Evolutionary conservation across 2,329 filamentous ascomycete species (phyloP).

Genomic region (Cordyceps cicadae): DNA sequence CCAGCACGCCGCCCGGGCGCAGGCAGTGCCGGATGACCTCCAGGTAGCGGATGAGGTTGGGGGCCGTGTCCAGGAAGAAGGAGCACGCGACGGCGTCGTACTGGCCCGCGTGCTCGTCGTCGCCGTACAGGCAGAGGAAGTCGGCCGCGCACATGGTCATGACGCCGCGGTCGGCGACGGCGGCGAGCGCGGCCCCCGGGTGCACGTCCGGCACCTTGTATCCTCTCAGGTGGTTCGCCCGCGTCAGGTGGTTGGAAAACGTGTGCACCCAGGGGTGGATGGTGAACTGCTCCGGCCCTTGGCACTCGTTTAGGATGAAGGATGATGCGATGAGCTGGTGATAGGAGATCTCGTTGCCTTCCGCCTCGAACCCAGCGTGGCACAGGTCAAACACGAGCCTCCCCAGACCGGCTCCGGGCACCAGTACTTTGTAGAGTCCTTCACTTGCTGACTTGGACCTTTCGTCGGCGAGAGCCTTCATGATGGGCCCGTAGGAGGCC

Average conservation of each 20-base stretch:
- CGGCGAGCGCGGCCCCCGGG: conserved; percentile 48
- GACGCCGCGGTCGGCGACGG: conserved; percentile 38
- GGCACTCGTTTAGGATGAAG: conserved; percentile 64
- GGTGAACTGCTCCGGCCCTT: conserved; percentile 52
- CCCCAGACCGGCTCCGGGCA: conserved; percentile 84
- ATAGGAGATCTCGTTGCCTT: conserved; percentile 95
- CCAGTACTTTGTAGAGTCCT: conserved; percentile 56
- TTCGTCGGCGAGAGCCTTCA: conserved; percentile 53
- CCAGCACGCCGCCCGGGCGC: conserved; percentile 66
- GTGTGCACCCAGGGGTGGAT: conserved; percentile 80
- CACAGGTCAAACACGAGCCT: conserved; percentile 84
- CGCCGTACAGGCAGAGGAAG: conserved; percentile 77
- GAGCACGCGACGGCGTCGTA: conserved; percentile 84
- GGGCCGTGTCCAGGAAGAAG: conserved; percentile 96
- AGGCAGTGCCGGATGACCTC: conserved; percentile 75
- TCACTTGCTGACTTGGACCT: conserved; percentile 22
- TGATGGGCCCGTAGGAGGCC: conserved; percentile 68
- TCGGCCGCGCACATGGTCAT: conserved; percentile 95
- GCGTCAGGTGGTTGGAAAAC: conserved; percentile 75
- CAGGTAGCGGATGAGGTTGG: conserved; percentile 84
- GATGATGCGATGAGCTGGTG: conserved; percentile 86
- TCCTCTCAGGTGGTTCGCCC: conserved; percentile 64
- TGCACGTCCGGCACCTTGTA: conserved; percentile 77
- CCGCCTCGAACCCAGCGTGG: conserved; percentile 59
- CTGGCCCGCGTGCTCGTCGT: conserved; percentile 46